Base-by-base conservation (phyloP, 345 rosid species). In the Populus ilicifolia region DNA sequence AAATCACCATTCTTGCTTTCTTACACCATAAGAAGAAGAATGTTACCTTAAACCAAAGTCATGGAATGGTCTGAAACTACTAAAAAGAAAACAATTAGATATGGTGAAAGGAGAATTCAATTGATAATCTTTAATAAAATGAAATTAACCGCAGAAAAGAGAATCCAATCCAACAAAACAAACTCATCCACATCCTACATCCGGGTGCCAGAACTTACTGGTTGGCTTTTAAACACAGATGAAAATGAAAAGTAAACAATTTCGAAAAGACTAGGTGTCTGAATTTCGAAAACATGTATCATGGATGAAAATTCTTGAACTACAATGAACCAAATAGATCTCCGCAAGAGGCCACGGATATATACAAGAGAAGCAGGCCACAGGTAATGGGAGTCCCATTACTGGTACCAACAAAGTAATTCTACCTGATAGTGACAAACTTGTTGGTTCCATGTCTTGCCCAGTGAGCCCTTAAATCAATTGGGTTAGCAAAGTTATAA, bases 381-480 rank as follows among this genome's bases (percentile, higher is more conserved):
- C 67, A 74, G 74, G 84, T 79, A 71, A 41, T 17, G 71, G 72
- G 59, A 71, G 80, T 64, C 70, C 73, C 80, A 62, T 69, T 23
- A 29, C 67, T 56, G 23, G 78, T 62, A 63, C 77, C 62, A 30
- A 30, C 56, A 61, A 23, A 5, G 48, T 72, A 71, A 81, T 78
- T 79, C 93, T 93, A 96, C 87, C 97, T 96, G 91, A 96, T 96
- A 4, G 99, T 96, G 83, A 96, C 97, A 43, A 93, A 93, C 94
- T 94, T 96, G 89, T 93, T 93, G 80, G 99, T 96, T 48, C 99
- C 99, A 85, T 96, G 99, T 85, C 90, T 92, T 5, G 99, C 98
- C 99, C 99, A 96, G 82, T 96, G 92, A 68, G 86, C 80, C 91
- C 91, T 93, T 85, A 94, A 82, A 86, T 94, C 98, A 82, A 94